These are phyloP conservation scores for Phyllosticta ampelicida DNA, from an alignment of 2,329 filamentous ascomycete species.

Conservation along the genomic window DNA sequence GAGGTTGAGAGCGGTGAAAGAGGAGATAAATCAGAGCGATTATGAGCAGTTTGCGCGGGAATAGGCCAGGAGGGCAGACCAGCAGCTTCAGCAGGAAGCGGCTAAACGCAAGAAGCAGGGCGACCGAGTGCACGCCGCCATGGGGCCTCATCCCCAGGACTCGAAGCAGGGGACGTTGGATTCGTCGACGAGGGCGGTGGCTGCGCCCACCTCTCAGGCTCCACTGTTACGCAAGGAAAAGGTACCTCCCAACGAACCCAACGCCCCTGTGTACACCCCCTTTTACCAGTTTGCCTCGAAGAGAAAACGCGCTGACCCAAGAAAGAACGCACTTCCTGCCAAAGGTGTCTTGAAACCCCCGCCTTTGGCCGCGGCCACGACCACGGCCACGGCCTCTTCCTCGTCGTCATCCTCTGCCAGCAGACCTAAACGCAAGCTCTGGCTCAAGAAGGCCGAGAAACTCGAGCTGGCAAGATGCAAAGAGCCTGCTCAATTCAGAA, in stretches of 20 bases:
- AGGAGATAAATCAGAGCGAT: too few relatives aligned
- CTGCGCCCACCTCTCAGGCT: background rate
- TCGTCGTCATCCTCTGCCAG: background rate
- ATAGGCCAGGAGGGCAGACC: too few relatives aligned
- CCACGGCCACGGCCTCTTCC: background rate
- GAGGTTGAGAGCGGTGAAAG: too few relatives aligned
- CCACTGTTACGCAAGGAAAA: background rate
- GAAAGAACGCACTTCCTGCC: background rate
- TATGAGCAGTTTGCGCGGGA: too few relatives aligned
- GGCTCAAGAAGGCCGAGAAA: background rate
- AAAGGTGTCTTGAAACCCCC: background rate
- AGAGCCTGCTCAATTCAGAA: too few relatives aligned
- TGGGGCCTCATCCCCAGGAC: too few relatives aligned
- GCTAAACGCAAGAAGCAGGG: too few relatives aligned
- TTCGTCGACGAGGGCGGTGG: background rate
- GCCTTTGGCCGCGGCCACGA: too few relatives aligned
- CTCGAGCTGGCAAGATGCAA: background rate
- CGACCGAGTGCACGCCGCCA: too few relatives aligned
- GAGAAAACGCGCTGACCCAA: background rate
- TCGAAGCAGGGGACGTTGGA: background rate
- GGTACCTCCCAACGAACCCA: background rate
- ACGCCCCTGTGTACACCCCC: background rate
- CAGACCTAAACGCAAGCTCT: too few relatives aligned
- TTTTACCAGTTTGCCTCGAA: background rate
- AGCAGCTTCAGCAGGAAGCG: too few relatives aligned